Evolutionary conservation across 2,329 filamentous ascomycete species (phyloP), one percentile per base, ranked within the genome.

Genomic region (Epichloe brachyelytri): DNA sequence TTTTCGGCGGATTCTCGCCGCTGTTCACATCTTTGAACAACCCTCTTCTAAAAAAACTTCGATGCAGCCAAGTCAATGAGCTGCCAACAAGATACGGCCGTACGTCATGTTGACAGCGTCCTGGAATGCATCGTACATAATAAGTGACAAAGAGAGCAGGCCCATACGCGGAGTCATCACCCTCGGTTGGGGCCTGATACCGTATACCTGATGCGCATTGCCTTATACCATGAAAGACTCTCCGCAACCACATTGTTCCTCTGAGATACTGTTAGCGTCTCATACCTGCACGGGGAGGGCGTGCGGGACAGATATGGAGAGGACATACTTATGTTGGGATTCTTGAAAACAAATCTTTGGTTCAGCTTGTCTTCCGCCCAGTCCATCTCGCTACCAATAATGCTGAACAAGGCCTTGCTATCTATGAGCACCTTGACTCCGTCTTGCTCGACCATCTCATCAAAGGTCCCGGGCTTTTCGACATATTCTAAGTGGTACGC

Each of bases 351-450:
- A 68, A 98, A 98, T 57, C 87, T 78, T 68, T 90, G 80, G 66
- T 85, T 95, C 57, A 98, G 71, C 72, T 95, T 95, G 61, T 97
- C 93, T 70, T 97, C 90, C 11, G 91, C 77, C 90, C 91, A 98
- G 64, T 98, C 93, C 93, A 98, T 98, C 71, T 97, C 91, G 63
- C 86, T 95, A 5, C 93, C 93, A 60, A 98, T 96, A 50, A 98
- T 97, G 68, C 91, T 97, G 66, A 98, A 90, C 47, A 98, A 72
- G 41, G 93, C 93, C 73, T 96, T 97, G 75, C 88, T 95, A 68
- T 98, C 93, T 52, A 98, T 93, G 65, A 97, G 68, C 36, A 98
- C 91, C 69, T 87, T 91, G 52, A 98, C 91, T 0, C 91, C 93
- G 62, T 97, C 93, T 66, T 98, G 93, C 64, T 94, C 90, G 1